Conservation (phyloP, 2,329 filamentous ascomycete genomes). For the Aspergillus uvarum region DNA sequence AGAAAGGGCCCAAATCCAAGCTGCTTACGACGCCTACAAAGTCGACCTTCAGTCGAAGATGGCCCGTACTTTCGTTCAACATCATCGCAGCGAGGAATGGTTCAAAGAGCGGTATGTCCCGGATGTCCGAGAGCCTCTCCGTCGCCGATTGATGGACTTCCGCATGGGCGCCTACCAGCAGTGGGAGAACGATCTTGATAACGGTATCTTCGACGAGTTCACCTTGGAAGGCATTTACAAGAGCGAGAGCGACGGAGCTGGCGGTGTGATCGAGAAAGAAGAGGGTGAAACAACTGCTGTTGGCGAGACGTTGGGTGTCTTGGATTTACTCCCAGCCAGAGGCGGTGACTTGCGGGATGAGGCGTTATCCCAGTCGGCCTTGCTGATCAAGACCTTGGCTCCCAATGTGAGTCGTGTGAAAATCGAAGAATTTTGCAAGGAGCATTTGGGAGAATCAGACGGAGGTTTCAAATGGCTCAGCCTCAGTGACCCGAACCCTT, state of each 20-base stretch:
- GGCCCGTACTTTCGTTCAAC: constrained; percentile 83
- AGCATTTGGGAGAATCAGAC: constrained; percentile 85
- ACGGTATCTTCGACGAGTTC: constrained; percentile 88
- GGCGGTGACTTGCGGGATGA: constrained; percentile 89
- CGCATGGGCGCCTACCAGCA: constrained; percentile 76
- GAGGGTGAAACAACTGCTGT: constrained; percentile 90
- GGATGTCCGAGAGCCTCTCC: constrained; percentile 74
- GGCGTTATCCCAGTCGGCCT: constrained; percentile 80
- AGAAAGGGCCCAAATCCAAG: constrained; percentile 63
- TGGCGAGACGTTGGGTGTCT: constrained; percentile 88
- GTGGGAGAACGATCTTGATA: constrained; percentile 85
- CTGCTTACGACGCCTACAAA: constrained; percentile 66
- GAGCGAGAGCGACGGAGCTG: constrained; percentile 82
- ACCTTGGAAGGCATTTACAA: constrained; percentile 93
- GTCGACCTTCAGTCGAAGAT: constrained; percentile 67
- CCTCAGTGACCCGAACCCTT: constrained; percentile 91
- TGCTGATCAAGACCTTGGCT: constrained; percentile 97
- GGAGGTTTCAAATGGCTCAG: constrained; percentile 96
- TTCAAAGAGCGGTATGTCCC: constrained; percentile 93
- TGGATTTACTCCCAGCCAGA: constrained; percentile 80
- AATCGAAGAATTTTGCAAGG: constrained; percentile 89
- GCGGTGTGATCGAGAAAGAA: constrained; percentile 86
- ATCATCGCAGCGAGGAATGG: constrained; percentile 96
- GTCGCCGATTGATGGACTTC: constrained; percentile 73
- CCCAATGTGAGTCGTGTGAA: constrained; percentile 93